Base-by-base conservation (phyloP, 192 early-diverging fungal species). In the Spizellomyces punctatus region DNA sequence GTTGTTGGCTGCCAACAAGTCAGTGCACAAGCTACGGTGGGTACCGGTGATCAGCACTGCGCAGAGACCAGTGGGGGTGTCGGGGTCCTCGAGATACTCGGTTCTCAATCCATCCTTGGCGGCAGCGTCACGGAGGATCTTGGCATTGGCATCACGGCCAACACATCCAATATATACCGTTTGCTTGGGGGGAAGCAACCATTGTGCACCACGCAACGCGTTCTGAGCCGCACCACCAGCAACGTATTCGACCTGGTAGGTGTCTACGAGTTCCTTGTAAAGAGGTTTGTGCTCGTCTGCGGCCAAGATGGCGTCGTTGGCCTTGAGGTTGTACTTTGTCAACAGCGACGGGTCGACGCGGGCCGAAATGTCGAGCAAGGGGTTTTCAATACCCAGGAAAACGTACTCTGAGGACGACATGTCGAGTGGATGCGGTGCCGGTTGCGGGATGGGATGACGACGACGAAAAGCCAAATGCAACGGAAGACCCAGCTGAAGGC, bases 221-320 rank as follows among this genome's bases (percentile, higher is more conserved):
- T 99, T 99, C 80, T 99, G 98, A 48, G 93, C 88, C 42, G 98
- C 95, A 73, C 98, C 98, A 58, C 98, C 98, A 52, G 95, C 95
- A 73, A 95, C 92, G 82, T 95, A 96, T 54, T 64, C 67, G 66
- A 93, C 91, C 6, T 85, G 79, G 57, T 86, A 76, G 58, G 86
- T 82, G 43, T 85, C 76, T 43, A 93, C 85, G 64, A 99, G 83
- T 63, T 95, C 95, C 58, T 90, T 84, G 78, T 92, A 95, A 83
- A 99, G 78, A 56, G 92, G 86, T 78, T 89, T 82, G 88, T 99
- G 96, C 74, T 89, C 85, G 43, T 90, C 91, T 47, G 88, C 91
- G 57, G 95, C 98, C 69, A 99, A 88, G 64, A 99, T 99, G 64
- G 95, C 93, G 79, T 94, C 91, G 86, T 99, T 96, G 69, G 93